phyloP scores from a whole-genome alignment of 768 basidiomycete species.

The Lentinula detonsa region DNA sequence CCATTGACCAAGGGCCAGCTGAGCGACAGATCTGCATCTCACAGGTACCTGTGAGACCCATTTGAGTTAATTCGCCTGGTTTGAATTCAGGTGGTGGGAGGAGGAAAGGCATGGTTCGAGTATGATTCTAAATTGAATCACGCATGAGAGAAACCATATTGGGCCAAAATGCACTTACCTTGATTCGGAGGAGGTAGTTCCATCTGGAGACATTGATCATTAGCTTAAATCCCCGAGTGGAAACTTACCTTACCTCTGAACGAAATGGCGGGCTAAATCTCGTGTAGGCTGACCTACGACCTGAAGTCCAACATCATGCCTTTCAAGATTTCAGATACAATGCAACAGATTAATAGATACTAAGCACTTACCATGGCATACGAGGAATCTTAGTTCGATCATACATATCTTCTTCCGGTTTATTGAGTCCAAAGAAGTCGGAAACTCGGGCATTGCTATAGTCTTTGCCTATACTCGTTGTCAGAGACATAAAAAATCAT shows the following conservation, averaged over 20 bases:
- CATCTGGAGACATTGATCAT: slow-evolving; percentile 46
- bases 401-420: slow-evolving; percentile 94
- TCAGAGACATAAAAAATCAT: neutral
- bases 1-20: slow-evolving; percentile 94
- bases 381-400: slow-evolving; percentile 84
- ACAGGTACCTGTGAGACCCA: slow-evolving; percentile 91
- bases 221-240: neutral
- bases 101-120: slow-evolving; percentile 88
- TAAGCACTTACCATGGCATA: slow-evolving; percentile 84
- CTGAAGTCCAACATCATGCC: slow-evolving; percentile 97
- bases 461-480: slow-evolving; percentile 66
- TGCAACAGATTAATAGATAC: neutral
- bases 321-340: slow-evolving; percentile 29
- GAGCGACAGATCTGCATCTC: slow-evolving; percentile 97
- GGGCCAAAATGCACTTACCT: slow-evolving; percentile 39
- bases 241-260: slow-evolving; percentile 60
- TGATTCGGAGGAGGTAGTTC: slow-evolving; percentile 91
- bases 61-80: slow-evolving; percentile 64
- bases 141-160: neutral
- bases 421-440: slow-evolving; percentile 83
- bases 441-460: slow-evolving; percentile 85
- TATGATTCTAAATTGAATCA: slow-evolving; percentile 63
- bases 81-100: slow-evolving; percentile 92
- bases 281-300: slow-evolving; percentile 95
- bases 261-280: slow-evolving; percentile 91